Base-by-base conservation (phyloP, 2,329 filamentous ascomycete genomes). In the Graphium sp. region DNA sequence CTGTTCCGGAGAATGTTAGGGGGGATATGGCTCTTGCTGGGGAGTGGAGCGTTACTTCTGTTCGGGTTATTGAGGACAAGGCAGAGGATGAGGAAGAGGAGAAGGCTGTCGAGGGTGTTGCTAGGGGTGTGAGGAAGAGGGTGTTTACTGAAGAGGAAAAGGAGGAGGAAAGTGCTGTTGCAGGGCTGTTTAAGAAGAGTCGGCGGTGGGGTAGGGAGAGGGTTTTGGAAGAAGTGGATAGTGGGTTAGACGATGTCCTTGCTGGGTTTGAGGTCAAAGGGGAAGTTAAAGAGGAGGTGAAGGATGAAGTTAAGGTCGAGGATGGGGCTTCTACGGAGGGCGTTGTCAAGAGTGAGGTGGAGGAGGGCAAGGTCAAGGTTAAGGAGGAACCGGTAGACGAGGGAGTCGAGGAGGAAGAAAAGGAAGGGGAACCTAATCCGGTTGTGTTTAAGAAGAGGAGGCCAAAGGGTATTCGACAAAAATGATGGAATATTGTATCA, bases 11-110 rank as follows among this genome's bases (percentile, higher is more conserved):
- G 24, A 74, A 79, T 38, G 73, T 82, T 32, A 63, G 82, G 34
- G 62, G 66, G 3, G 81, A 89, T 34, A 73, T 94, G 69, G 84
- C 85, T 5, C 73, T 94, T 58, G 74, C 77, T 4, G 83, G 89
- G 18, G 80, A 92, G 30, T 98, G 87, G 87, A 72, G 82, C 1
- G 67, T 75, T 8, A 74, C 68, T 33, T 71, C 66, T 5, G 67
- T 81, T 22, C 62, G 70, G 24, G 60, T 71, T 4, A 51, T 74
- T 14, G 52, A 61, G 10, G 53, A 55, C 5, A 49, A 51, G 24
- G 50, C 55, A 16, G 52, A 61, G 10, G 53, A 55, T 5, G 49
- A 51, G 24, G 50, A 55, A 16, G 51, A 50, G 6, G 46, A 48
- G 16, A 47, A 45, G 18, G 49, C 51, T 17, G 50, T 58, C 6